phyloP scores from a whole-genome alignment of 2,329 filamentous ascomycete species.

The Akanthomyces uredinophilus region DNA sequence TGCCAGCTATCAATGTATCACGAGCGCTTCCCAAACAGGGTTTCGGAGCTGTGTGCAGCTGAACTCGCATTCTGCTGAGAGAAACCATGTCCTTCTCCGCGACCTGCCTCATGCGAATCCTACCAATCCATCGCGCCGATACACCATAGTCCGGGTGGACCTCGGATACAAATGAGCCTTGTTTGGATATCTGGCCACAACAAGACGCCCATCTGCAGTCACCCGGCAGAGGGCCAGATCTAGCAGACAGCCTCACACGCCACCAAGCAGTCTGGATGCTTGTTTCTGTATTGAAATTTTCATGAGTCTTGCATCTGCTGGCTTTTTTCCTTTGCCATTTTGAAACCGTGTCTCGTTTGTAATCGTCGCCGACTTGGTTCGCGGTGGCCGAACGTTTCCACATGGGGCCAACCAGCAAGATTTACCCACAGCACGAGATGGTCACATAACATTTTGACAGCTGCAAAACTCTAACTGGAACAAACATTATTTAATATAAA shows the following conservation, averaged over 20 bases:
- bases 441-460: too few species aligned
- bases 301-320: neutral
- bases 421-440: too few species aligned
- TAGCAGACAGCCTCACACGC: neutral
- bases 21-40: neutral
- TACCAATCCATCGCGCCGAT: neutral
- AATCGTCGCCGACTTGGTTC: too few species aligned
- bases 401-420: too few species aligned
- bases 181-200: constrained; percentile 3
- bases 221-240: neutral
- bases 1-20: neutral
- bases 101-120: neutral
- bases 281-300: neutral
- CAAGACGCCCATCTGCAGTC: neutral
- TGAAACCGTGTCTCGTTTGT: neutral
- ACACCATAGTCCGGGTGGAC: neutral
- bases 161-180: neutral
- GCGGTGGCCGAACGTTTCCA: too few species aligned
- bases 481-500: too few species aligned
- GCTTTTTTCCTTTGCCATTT: neutral
- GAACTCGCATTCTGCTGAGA: neutral
- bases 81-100: neutral
- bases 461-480: too few species aligned
- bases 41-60: neutral
- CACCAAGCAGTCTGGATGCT: neutral